Conservation (phyloP, 768 basidiomycete species). For the Paxillus rubicundulus region DNA sequence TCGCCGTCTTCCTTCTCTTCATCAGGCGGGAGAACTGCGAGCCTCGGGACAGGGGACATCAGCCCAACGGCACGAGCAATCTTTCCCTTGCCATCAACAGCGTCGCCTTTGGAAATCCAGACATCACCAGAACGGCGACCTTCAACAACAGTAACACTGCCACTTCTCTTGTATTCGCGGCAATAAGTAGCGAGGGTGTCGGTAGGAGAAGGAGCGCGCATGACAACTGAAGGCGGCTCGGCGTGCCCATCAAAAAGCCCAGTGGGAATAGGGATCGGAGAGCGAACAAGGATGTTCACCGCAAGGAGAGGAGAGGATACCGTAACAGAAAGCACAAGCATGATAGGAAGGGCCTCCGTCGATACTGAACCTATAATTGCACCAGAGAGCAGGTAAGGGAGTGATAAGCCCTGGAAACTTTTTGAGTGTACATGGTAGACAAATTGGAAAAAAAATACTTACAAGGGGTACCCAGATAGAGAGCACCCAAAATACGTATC, state of each 20-base stretch:
- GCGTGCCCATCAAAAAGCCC: slow-evolving; percentile 57
- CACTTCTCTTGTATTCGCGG: slow-evolving; percentile 59
- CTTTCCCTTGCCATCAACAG: slow-evolving; percentile 62
- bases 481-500: slow-evolving; percentile 61
- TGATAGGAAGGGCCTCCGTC: slow-evolving; percentile 41
- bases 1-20: slow-evolving; percentile 40
- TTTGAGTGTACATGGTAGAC: not conserved
- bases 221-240: slow-evolving; percentile 41
- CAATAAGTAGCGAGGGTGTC: slow-evolving; percentile 27
- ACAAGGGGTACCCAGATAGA: slow-evolving; percentile 71
- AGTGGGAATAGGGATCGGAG: slow-evolving; percentile 64
- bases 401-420: slow-evolving; percentile 51
- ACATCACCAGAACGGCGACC: slow-evolving; percentile 71
- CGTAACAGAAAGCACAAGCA: slow-evolving; percentile 63
- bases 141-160: slow-evolving; percentile 62
- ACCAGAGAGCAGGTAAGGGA: slow-evolving; percentile 56
- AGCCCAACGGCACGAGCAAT: slow-evolving; percentile 61
- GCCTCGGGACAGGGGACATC: slow-evolving; percentile 60
- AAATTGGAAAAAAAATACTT: slow-evolving; percentile 27
- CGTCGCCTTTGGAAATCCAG: slow-evolving; percentile 73
- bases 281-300: slow-evolving; percentile 56
- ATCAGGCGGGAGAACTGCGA: slow-evolving; percentile 62
- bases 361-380: slow-evolving; percentile 39
- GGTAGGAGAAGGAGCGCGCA: slow-evolving; percentile 43
- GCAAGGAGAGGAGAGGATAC: slow-evolving; percentile 66